Evolutionary conservation across 2,329 filamentous ascomycete species (phyloP), one percentile per base, ranked within the genome.

Genomic region (Sporothrix schenckii): DNA sequence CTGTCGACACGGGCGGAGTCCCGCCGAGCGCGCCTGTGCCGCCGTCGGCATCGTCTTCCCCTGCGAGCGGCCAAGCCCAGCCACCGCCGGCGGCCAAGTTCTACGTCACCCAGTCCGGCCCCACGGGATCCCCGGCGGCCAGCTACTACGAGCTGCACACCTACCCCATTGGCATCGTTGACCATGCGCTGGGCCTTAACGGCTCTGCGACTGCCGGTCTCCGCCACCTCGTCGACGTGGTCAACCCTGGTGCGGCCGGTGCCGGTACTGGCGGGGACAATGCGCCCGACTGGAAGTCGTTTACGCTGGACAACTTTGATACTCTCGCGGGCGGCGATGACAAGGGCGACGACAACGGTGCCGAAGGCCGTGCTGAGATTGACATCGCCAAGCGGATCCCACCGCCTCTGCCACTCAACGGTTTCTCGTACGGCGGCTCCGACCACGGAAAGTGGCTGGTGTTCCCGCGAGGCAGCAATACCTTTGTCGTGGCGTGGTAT

Each of bases 161-260:
- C 10, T 80, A 77, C 69, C 80, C 80, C 19, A 71, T 78, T 50
- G 77, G 78, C 75, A 76, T 77, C 56, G 75, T 79, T 53, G 78
- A 80, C 75, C 77, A 79, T 71, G 76, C 76, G 3, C 77, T 83
- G 49, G 80, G 77, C 24, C 76, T 82, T 41, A 72, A 79, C n/a
- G 80, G 81, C 63, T 68, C 71, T 5, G 34, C 24, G 50, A 52
- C 30, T 1, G 63, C 52, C 63, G 77, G 75, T 0, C 74, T 81
- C 56, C 74, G 77, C 72, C 74, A 75, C 63, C 74, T 82, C 14
- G 73, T 76, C 27, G 77, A 79, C 72, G 76, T 81, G 69, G 73
- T 73, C 24, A 78, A 79, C 72, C 80, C 80, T 6, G 19, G 27
- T 24, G 50, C 30, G 16, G 73, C 71, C 27, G 71, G 71, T 1